A percentile compares a stretch with the other conserved stretches of the same genome.
phyloP scores from a whole-genome alignment of 2,329 filamentous ascomycete species.

The Phaeosphaeria sp. region DNA sequence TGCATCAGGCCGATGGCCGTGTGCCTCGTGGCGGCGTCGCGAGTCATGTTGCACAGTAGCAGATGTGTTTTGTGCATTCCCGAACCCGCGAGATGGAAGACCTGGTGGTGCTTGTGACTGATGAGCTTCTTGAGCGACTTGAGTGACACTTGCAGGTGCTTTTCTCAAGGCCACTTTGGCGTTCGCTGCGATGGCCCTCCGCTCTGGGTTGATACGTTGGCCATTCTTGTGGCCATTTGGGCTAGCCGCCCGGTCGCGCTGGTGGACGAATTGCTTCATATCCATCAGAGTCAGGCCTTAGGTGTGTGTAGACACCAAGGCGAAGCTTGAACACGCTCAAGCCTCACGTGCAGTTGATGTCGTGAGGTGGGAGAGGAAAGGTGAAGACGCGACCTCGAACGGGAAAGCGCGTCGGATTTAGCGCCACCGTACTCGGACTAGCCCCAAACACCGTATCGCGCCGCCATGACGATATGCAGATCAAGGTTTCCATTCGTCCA shows the following conservation, averaged over 20 bases:
- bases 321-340: background rate
- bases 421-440: conserved; percentile 9
- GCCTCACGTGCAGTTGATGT: conserved; percentile 1
- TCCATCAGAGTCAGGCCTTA: background rate
- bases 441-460: conserved; percentile 22
- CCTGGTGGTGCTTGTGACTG: conserved; percentile 11
- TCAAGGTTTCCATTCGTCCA: conserved; percentile 20
- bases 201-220: conserved; percentile 15
- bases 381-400: conserved; percentile 27
- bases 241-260: conserved; percentile 19
- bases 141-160: conserved; percentile 10
- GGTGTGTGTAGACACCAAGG: background rate
- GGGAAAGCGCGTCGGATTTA: conserved; percentile 33
- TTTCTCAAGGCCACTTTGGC: conserved; percentile 24
- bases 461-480: conserved; percentile 36
- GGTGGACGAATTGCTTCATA: conserved; percentile 31
- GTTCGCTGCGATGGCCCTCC: conserved; percentile 27
- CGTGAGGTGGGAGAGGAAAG: conserved; percentile 13
- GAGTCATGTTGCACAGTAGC: conserved; percentile 18
- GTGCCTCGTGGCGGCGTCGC: conserved; percentile 17
- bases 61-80: conserved; percentile 17
- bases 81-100: conserved; percentile 11
- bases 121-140: conserved; percentile 15
- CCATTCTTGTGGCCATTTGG: conserved; percentile 15
- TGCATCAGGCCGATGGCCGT: conserved; percentile 21